Evolutionary conservation across 2,329 filamentous ascomycete species (phyloP).

Genomic region (Colletotrichum sp.): DNA sequence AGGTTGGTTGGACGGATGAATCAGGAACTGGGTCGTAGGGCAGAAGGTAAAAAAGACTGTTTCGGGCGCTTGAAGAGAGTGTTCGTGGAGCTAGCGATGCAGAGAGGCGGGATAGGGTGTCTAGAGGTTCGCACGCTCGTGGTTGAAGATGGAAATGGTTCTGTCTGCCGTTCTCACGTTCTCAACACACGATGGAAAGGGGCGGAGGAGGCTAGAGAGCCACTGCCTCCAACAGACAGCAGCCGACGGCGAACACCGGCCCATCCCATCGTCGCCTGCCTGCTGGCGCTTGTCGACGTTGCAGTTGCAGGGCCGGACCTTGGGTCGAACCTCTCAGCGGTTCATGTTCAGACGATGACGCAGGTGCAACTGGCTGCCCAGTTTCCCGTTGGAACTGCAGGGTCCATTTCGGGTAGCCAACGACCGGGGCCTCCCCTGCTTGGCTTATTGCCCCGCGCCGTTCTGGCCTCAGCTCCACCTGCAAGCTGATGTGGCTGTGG

Average conservation of each 20-base stretch:
- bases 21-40: constrained; percentile 16
- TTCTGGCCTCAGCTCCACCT: background rate
- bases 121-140: background rate
- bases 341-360: constrained; percentile 20
- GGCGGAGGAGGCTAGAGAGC: background rate
- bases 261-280: constrained; percentile 2
- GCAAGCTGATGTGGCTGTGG: constrained; percentile 2
- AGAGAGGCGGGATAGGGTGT: background rate
- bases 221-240: background rate
- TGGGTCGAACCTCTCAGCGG: background rate
- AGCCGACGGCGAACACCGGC: background rate
- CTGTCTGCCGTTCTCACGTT: background rate
- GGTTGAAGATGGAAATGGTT: background rate
- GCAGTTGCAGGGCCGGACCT: constrained; percentile 17
- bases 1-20: constrained; percentile 3
- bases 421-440: constrained; percentile 15
- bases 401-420: background rate
- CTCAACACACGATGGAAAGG: background rate
- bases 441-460: background rate
- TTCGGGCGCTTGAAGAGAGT: background rate
- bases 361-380: constrained; percentile 20
- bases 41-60: background rate
- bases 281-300: background rate
- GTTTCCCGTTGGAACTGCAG: constrained; percentile 16
- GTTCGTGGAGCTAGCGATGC: background rate